Conservation (phyloP, 805 yeast species). For the Candida hungchunana region DNA sequence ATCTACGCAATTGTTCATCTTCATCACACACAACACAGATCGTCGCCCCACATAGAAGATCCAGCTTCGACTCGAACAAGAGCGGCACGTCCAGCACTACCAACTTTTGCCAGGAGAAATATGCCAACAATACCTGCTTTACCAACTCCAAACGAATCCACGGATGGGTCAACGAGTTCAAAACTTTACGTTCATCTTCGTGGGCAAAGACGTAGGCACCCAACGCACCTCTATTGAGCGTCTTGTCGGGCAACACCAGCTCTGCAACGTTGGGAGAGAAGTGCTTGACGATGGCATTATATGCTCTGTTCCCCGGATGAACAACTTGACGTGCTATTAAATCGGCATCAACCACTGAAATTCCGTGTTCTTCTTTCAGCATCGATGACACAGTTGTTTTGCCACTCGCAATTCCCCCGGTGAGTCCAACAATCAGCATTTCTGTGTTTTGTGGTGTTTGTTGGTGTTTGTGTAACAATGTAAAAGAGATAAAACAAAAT, state of each 20-base stretch:
- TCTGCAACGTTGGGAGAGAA: slow-evolving; percentile 55
- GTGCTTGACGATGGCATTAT: slow-evolving; percentile 54
- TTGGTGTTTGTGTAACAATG: no score
- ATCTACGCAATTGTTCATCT: slow-evolving; percentile 57
- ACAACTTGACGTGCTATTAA: slow-evolving; percentile 82
- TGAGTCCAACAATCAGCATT: slow-evolving; percentile 91
- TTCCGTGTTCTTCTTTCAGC: slow-evolving; percentile 44
- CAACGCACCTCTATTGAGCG: slow-evolving; percentile 65
- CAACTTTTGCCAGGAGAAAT: slow-evolving; percentile 46
- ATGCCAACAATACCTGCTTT: slow-evolving; percentile 49
- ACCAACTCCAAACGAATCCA: slow-evolving; percentile 66
- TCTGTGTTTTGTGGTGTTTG: no score
- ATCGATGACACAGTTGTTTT: slow-evolving; percentile 81
- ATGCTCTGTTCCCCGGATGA: slow-evolving; percentile 72
- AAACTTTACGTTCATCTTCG: slow-evolving; percentile 46
- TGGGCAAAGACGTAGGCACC: slow-evolving; percentile 79
- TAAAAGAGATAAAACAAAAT: no score
- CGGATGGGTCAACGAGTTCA: slow-evolving; percentile 84
- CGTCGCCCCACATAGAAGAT: slow-evolving; percentile 64
- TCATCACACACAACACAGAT: slow-evolving; percentile 63
- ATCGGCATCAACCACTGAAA: slow-evolving; percentile 85
- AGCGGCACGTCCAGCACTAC: slow-evolving; percentile 88
- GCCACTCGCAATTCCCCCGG: slow-evolving; percentile 98
- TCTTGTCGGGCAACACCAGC: slow-evolving; percentile 30
- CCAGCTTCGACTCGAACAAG: slow-evolving; percentile 74